Conservation (phyloP, 73 alveolate species). For the Chromera velia region DNA sequence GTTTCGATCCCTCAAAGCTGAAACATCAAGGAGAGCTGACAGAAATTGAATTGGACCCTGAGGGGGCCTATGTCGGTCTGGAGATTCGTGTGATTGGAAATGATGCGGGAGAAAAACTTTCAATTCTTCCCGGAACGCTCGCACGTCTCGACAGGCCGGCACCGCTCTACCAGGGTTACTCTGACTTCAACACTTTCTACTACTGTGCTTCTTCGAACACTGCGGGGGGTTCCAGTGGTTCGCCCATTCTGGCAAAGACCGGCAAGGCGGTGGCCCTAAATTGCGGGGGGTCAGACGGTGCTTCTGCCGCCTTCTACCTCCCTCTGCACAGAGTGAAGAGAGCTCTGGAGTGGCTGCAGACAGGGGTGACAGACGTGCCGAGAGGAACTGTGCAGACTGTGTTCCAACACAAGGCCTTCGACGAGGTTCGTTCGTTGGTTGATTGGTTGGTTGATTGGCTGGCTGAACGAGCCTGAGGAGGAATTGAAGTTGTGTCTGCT, state of each 20-base stretch:
- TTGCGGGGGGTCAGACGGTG: constrained; percentile 30
- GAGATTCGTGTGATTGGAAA: constrained; percentile 45
- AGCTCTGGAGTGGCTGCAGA: too few species aligned
- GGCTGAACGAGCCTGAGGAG: too few species aligned
- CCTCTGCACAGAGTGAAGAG: too few species aligned
- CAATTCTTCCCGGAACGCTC: constrained; percentile 34
- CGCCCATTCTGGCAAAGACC: constrained; percentile 19
- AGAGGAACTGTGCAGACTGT: too few species aligned
- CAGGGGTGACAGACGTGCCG: too few species aligned
- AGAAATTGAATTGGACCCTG: constrained; percentile 17
- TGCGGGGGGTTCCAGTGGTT: constrained; percentile 40
- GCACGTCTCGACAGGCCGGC: constrained; percentile 34
- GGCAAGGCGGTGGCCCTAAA: constrained; percentile 29
- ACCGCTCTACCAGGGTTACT: constrained; percentile 1
- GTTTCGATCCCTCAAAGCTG: constrained; percentile 27
- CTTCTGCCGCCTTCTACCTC: too few species aligned
- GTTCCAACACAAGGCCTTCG: too few species aligned
- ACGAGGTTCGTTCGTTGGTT: too few species aligned
- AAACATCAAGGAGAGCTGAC: background rate
- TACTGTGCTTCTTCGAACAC: constrained; percentile 19
- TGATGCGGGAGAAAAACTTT: constrained; percentile 41
- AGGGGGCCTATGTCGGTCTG: constrained; percentile 15
- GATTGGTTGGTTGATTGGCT: too few species aligned
- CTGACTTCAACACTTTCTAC: background rate
- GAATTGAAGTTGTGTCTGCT: too few species aligned